Evolutionary conservation across 1,139 yeast species (phyloP), one percentile per base, ranked within the genome.

Genomic region (Debaryomycetaceae sp.): DNA sequence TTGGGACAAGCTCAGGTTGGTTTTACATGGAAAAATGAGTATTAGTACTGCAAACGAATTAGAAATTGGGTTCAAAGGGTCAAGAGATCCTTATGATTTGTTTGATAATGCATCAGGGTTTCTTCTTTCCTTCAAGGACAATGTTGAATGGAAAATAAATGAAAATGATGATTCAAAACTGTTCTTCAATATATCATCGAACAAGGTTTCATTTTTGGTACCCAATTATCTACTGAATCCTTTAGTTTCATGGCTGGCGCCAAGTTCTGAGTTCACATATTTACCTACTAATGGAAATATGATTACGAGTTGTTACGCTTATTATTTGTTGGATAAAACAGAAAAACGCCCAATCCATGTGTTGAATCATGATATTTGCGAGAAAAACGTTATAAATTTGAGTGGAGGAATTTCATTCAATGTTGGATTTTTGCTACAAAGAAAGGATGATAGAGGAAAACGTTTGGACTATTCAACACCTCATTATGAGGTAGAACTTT

Each of bases 401-500:
- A 70, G 77, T 39, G 89, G 89, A 14, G 83, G 85, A 3, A 76
- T 83, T 13, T 63, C 66, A 31, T 75, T 81, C 45, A 73, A 70
- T 33, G 67, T 83, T 14, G 87, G 87, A 1, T 73, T 83, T 45
- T 63, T 75, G 11, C 73, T 84, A 41, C 80, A 83, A 53, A 64
- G 88, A 40, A 59, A 67, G 45, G 51, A 52, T 13, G 35, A 40
- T 3, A 41, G 51, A 22, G 70, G 69, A 2, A 49, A 63, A 3
- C 70, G 83, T 46, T 73, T 86, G 0, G 67, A 70, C 18, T 65
- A 77, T 1, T 79, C 81, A 45, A 70, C 61, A 26, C 88, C 94
- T 0, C 97, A 91, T 59, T 84, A 83, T 58, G 79, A 83, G 4
- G 73, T 89, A 6, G 63, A 75, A 18, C 61, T 88, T 31, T 70